These are phyloP conservation scores for Aspergillus saccharolyticus DNA, from an alignment of 495 filamentous ascomycete species.

Conservation along the genomic window DNA sequence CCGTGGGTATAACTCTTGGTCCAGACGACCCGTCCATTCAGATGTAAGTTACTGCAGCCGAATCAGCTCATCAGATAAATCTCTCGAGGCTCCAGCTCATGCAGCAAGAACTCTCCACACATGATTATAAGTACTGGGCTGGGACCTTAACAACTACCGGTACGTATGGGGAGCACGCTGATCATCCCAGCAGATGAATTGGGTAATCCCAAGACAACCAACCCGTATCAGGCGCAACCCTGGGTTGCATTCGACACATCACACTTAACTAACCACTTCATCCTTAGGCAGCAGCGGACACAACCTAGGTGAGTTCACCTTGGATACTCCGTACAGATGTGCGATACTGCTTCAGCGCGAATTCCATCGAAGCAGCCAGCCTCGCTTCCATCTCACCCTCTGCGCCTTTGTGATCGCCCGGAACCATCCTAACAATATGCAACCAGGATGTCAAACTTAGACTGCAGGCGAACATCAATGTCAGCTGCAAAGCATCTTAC, in stretches of 20 bases:
- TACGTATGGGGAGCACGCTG: neutral
- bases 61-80: neutral
- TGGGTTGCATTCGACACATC: neutral
- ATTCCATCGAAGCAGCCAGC: neutral
- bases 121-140: neutral
- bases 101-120: neutral
- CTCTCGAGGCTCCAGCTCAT: neutral
- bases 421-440: slow-evolving; percentile 3
- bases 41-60: neutral
- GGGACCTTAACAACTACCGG: neutral
- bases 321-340: neutral
- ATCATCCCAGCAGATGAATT: neutral
- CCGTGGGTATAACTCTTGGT: neutral
- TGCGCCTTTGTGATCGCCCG: neutral
- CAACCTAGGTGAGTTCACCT: too few relatives aligned
- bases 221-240: neutral
- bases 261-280: neutral
- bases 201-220: neutral
- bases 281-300: neutral
- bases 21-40: neutral
- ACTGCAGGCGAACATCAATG: neutral
- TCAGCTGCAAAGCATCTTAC: neutral
- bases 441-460: slow-evolving; percentile 3
- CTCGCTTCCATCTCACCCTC: neutral
- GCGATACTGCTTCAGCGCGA: neutral